Evolutionary conservation across 345 rosid species (phyloP).

Genomic region (Hypericum androsaemum): DNA sequence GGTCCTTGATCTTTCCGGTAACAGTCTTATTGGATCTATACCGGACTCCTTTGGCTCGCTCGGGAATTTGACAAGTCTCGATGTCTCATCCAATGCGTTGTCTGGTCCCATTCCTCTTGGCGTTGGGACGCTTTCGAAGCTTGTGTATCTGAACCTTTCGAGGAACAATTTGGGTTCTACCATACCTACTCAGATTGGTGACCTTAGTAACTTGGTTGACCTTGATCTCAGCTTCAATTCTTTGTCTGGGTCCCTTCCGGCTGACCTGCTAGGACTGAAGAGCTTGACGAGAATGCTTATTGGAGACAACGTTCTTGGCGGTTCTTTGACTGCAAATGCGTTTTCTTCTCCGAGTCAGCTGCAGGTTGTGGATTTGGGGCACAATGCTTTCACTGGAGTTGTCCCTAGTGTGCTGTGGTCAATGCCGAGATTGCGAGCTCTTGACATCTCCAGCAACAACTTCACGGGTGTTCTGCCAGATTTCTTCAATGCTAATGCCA

Average conservation of each 20-base stretch:
- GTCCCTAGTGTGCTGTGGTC: conserved; percentile 52
- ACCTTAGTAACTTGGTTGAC: conserved; percentile 49
- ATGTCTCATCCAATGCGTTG: conserved; percentile 65
- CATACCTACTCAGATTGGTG: conserved; percentile 64
- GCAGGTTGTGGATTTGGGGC: conserved; percentile 45
- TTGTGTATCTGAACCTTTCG: conserved; percentile 58
- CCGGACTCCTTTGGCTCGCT: conserved; percentile 56
- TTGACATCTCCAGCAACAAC: conserved; percentile 70
- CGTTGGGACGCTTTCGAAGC: conserved; percentile 47
- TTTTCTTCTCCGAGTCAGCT: conserved; percentile 48
- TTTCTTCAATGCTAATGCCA: conserved; percentile 25
- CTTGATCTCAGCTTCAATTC: conserved; percentile 77
- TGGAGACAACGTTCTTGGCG: conserved; percentile 52
- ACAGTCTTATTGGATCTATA: conserved; percentile 53
- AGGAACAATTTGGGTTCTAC: conserved; percentile 54
- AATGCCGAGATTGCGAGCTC: conserved; percentile 39
- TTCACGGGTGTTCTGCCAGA: conserved; percentile 58
- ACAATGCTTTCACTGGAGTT: conserved; percentile 41
- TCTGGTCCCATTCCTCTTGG: conserved; percentile 52
- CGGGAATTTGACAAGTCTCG: conserved; percentile 45
- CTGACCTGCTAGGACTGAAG: conserved; percentile 46
- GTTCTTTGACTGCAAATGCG: conserved; percentile 43
- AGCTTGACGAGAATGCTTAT: conserved; percentile 49
- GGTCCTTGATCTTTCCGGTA: conserved; percentile 58
- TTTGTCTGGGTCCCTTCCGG: conserved; percentile 56